These are phyloP conservation scores for Chlamydomonas eustigma DNA, from an alignment of 139 green algal species.

Conservation along the genomic window DNA sequence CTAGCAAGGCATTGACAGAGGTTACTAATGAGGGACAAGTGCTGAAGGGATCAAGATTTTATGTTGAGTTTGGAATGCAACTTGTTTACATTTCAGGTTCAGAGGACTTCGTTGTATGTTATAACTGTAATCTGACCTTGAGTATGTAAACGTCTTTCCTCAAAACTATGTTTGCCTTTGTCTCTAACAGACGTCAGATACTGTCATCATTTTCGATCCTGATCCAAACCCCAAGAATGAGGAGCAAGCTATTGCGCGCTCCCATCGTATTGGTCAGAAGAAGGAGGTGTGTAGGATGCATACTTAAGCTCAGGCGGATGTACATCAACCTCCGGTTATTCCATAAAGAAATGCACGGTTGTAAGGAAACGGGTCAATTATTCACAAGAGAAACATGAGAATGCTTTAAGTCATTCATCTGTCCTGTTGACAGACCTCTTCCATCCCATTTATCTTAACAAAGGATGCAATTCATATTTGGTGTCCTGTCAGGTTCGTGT, in stretches of 20 bases:
- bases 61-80: no score
- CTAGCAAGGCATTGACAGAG: no score
- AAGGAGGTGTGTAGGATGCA: slow-evolving; percentile 60
- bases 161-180: neutral
- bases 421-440: neutral
- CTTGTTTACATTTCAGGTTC: no score
- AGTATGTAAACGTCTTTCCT: no score
- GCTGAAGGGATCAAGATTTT: no score
- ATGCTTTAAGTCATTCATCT: no score
- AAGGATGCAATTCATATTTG: neutral
- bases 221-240: slow-evolving; percentile 99
- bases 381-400: no score
- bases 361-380: no score
- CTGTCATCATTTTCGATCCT: slow-evolving; percentile 97
- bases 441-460: neutral
- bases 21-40: no score
- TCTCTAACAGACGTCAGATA: slow-evolving; percentile 77
- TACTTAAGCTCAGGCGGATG: neutral
- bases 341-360: neutral
- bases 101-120: no score
- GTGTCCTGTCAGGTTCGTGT: slow-evolving; percentile 60
- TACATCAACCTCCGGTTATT: neutral
- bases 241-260: slow-evolving; percentile 95
- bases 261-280: slow-evolving; percentile 94
- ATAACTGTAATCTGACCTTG: no score